These are phyloP conservation scores for Ustilago hordei DNA, from an alignment of 1,284 basidiomycete genomes.

Conservation along the genomic window DNA sequence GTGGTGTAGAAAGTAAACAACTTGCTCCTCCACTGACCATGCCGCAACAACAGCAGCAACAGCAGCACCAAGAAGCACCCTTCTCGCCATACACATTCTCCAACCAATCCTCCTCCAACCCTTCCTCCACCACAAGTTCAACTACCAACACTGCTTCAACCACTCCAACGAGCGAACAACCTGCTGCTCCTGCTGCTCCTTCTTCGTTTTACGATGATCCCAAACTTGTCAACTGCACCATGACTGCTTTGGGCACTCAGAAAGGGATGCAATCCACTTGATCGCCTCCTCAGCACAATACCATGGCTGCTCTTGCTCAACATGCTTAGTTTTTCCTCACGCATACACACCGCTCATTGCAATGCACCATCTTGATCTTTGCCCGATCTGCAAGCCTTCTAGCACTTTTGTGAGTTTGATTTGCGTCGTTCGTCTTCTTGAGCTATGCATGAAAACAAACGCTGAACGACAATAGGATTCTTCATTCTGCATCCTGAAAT, in stretches of 20 bases:
- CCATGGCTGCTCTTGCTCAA: not conserved
- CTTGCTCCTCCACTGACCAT: conserved; percentile 2
- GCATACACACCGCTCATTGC: not conserved
- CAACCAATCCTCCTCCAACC: conserved; percentile 1
- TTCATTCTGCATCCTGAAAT: not conserved
- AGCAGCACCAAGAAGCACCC: not conserved
- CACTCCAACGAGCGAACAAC: conserved; percentile 29
- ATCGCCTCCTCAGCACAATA: not conserved
- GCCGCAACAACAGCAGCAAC: not conserved
- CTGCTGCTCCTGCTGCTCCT: not conserved
- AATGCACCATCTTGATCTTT: no score
- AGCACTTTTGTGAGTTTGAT: not conserved
- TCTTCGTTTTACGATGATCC: not conserved
- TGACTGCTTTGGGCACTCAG: not conserved
- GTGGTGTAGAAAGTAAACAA: not conserved
- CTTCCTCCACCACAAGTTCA: conserved; percentile 9
- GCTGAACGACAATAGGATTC: no score
- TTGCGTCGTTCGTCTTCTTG: no score
- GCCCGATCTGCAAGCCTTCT: not conserved
- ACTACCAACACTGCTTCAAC: conserved; percentile 24
- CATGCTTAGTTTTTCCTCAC: not conserved
- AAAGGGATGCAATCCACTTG: not conserved
- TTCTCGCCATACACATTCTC: not conserved
- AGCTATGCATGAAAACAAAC: no score
- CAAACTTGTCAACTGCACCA: not conserved